Percentiles rank a stretch among this genome's conserved stretches.
phyloP scores from a whole-genome alignment of 768 basidiomycete genomes.

The Dentipellis sp. region DNA sequence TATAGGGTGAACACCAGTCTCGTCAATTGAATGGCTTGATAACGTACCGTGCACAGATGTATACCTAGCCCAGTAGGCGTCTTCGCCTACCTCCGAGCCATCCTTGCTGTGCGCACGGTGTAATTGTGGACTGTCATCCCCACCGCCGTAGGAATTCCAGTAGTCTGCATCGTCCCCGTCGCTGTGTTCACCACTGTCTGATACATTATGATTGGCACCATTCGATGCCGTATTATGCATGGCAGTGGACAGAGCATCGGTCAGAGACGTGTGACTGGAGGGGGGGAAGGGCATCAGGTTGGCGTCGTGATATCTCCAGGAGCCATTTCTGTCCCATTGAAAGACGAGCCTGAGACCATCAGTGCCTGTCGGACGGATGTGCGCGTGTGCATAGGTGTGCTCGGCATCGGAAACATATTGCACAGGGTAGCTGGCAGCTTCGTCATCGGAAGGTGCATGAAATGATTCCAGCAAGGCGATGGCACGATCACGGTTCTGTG shows the following conservation, averaged over 20 bases:
- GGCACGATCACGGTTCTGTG: conserved; percentile 26
- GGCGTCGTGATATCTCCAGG: conserved; percentile 67
- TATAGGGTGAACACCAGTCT: background rate
- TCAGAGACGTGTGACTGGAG: conserved; percentile 21
- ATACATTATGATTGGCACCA: conserved; percentile 5
- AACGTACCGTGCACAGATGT: conserved; percentile 54
- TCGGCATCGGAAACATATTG: conserved; percentile 19
- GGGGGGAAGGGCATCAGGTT: conserved; percentile 64
- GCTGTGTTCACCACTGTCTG: conserved; percentile 6
- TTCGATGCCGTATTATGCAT: conserved; percentile 13
- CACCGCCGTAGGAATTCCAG: conserved; percentile 55
- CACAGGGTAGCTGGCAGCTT: conserved; percentile 41
- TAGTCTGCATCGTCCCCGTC: conserved; percentile 43
- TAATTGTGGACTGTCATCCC: conserved; percentile 19
- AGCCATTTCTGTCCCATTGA: conserved; percentile 44
- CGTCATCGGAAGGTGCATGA: conserved; percentile 21
- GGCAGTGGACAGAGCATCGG: conserved; percentile 22
- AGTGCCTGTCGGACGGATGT: conserved; percentile 26
- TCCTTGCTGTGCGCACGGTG: conserved; percentile 15
- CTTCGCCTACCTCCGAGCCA: conserved; percentile 28
- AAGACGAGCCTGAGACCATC: conserved; percentile 53
- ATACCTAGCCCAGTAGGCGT: conserved; percentile 75
- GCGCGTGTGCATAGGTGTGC: conserved; percentile 12
- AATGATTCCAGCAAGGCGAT: conserved; percentile 37
- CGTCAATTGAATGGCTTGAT: too few species aligned